phyloP scores from a whole-genome alignment of 148 eudicot genomes.

The Agrostemma githago region DNA sequence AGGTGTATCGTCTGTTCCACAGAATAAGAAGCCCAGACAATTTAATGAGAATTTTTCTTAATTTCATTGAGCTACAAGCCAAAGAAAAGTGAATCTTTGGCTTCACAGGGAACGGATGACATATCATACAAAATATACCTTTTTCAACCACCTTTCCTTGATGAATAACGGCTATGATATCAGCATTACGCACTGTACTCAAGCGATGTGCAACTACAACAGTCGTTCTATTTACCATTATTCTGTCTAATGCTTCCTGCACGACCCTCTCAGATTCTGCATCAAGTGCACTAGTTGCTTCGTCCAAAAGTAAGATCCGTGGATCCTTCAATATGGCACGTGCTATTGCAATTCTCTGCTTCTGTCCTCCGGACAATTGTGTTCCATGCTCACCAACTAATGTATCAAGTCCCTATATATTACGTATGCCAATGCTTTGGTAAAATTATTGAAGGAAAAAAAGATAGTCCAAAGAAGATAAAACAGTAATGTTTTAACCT shows the following conservation, averaged over 20 bases:
- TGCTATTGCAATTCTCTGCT: conserved; percentile 83
- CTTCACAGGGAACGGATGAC: neutral
- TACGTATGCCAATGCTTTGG: neutral
- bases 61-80: neutral
- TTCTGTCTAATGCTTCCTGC: conserved; percentile 71
- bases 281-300: conserved; percentile 93
- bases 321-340: conserved; percentile 79
- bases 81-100: neutral
- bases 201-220: conserved; percentile 78
- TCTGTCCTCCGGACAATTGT: conserved; percentile 84
- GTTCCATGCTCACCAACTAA: conserved; percentile 81
- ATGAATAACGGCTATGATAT: conserved; percentile 67
- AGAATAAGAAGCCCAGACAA: neutral
- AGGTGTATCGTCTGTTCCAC: neutral
- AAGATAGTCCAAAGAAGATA: neutral
- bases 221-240: conserved; percentile 74
- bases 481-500: conserved; percentile 28
- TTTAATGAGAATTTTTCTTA: neutral
- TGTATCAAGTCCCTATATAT: conserved; percentile 62
- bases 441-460: neutral
- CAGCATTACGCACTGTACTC: conserved; percentile 70
- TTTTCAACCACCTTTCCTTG: conserved; percentile 68
- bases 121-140: conserved; percentile 30
- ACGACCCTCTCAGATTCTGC: conserved; percentile 80
- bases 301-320: conserved; percentile 71